A percentile compares a stretch with the other conserved stretches of the same genome.
phyloP scores from a whole-genome alignment of 202 grass and related monocot species.

The Saccharum hybrid region DNA sequence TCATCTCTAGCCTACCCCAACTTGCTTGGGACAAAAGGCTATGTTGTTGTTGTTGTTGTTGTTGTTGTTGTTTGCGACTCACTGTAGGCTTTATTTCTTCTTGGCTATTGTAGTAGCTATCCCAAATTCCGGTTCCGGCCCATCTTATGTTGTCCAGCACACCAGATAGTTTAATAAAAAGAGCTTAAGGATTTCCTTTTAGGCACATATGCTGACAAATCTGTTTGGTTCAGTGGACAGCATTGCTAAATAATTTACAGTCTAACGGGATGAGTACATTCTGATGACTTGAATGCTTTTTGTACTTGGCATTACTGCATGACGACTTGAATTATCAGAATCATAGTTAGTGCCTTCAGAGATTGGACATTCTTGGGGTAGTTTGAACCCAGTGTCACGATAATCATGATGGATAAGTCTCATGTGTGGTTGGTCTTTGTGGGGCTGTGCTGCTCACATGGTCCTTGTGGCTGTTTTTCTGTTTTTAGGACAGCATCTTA shows the following conservation, averaged over 20 bases:
- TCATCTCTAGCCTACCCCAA: no score
- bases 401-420: background rate
- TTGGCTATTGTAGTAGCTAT: background rate
- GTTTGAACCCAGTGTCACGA: background rate
- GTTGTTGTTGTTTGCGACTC: no score
- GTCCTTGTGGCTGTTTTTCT: no score
- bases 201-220: background rate
- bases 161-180: background rate
- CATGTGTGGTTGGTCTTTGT: no score
- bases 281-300: background rate
- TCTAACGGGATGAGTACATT: background rate
- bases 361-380: background rate
- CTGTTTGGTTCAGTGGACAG: background rate
- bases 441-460: no score
- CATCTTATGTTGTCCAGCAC: background rate
- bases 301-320: background rate
- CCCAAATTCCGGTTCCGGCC: background rate
- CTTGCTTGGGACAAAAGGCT: no score
- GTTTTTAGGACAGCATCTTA: no score
- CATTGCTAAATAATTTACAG: background rate
- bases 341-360: background rate
- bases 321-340: background rate
- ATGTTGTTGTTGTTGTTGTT: no score
- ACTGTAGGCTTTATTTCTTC: background rate
- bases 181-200: background rate